Evolutionary conservation across 2,329 filamentous ascomycete species (phyloP).

Genomic region (Bisporella sp.): DNA sequence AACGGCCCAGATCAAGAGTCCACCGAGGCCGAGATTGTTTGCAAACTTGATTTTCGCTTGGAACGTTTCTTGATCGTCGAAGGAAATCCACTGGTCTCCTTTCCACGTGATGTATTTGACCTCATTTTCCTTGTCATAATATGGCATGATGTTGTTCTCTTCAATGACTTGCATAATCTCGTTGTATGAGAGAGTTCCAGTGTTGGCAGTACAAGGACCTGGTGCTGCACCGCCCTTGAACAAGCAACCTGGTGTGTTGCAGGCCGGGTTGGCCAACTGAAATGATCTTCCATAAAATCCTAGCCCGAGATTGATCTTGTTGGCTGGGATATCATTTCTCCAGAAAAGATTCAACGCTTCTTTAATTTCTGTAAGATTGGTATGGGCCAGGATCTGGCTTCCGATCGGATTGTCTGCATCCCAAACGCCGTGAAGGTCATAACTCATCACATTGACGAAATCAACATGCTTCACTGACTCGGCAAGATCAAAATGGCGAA

Average conservation of each 20-base stretch:
- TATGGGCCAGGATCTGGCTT: slow-evolving; percentile 29
- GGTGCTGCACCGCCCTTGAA: slow-evolving; percentile 14
- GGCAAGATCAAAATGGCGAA: slow-evolving; percentile 24
- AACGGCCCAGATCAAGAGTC: slow-evolving; percentile 22
- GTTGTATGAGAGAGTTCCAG: slow-evolving; percentile 27
- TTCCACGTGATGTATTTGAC: slow-evolving; percentile 5
- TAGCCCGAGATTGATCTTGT: slow-evolving; percentile 36
- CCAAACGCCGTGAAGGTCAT: slow-evolving; percentile 27
- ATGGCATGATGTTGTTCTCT: slow-evolving; percentile 11
- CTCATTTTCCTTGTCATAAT: slow-evolving; percentile 16
- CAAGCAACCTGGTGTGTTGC: slow-evolving; percentile 17
- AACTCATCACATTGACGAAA: slow-evolving; percentile 27
- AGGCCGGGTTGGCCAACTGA: slow-evolving; percentile 14
- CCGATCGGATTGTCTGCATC: slow-evolving; percentile 22
- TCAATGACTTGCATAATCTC: slow-evolving; percentile 29
- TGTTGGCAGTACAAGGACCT: slow-evolving; percentile 3
- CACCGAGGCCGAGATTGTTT: slow-evolving; percentile 17
- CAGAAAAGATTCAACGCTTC: slow-evolving; percentile 37
- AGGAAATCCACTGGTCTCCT: slow-evolving; percentile 10
- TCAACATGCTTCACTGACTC: slow-evolving; percentile 18
- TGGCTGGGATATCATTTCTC: slow-evolving; percentile 34
- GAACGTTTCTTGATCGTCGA: slow-evolving; percentile 25
- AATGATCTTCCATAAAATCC: slow-evolving; percentile 37
- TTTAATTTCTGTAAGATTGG: slow-evolving; percentile 41
- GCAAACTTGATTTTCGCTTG: slow-evolving; percentile 20